These are phyloP conservation scores for Wallacemonas rigidus DNA, from an alignment of 208 protist genomes.

Conservation along the genomic window DNA sequence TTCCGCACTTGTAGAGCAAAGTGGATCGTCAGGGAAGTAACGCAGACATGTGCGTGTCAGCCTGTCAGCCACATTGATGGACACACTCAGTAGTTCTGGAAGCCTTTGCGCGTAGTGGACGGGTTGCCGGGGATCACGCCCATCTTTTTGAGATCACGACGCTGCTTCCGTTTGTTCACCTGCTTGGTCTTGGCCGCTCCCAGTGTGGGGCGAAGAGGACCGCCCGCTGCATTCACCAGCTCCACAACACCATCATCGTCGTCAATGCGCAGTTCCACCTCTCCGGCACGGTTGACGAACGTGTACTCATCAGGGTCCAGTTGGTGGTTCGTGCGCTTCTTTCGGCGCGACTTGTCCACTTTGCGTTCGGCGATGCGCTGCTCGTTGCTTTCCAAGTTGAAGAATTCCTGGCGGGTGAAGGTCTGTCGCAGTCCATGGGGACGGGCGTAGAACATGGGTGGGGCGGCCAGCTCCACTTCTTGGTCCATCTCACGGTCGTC, in stretches of 20 bases:
- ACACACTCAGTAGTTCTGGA: constrained; percentile 56
- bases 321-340: constrained; percentile 75
- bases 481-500: constrained; percentile 38
- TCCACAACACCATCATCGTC: constrained; percentile 89
- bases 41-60: too few species aligned
- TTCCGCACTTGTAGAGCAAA: too few species aligned
- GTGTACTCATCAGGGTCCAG: constrained; percentile 71
- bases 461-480: constrained; percentile 16
- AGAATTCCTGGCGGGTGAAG: constrained; percentile 72
- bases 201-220: constrained; percentile 31
- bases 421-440: constrained; percentile 36
- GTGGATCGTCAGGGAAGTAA: too few species aligned
- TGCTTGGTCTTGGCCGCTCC: constrained; percentile 33
- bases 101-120: constrained; percentile 54
- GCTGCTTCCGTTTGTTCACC: constrained; percentile 66
- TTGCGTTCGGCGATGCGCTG: constrained; percentile 37
- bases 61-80: too few species aligned
- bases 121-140: constrained; percentile 59
- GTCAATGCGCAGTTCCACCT: constrained; percentile 85
- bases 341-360: constrained; percentile 39
- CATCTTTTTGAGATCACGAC: constrained; percentile 64
- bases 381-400: constrained; percentile 77
- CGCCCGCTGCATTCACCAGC: constrained; percentile 33
- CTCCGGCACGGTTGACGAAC: constrained; percentile 77
- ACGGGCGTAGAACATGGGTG: constrained; percentile 74